phyloP scores from a whole-genome alignment of 164 flowering plant species.

The Warburgia ugandensis region DNA sequence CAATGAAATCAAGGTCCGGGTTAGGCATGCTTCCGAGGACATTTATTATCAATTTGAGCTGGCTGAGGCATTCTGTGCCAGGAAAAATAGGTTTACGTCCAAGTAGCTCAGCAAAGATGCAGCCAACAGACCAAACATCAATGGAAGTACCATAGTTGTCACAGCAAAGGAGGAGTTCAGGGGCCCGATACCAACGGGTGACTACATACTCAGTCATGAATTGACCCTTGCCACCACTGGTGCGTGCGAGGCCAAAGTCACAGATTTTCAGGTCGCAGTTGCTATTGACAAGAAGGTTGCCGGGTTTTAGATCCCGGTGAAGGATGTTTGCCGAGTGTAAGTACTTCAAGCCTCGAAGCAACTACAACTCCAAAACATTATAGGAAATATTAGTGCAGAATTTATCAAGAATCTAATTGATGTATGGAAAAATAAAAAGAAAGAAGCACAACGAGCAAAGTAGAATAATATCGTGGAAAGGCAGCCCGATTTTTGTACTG shows the following conservation, averaged over 20 bases:
- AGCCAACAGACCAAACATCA: slow-evolving; percentile 97
- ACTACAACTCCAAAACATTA: slow-evolving; percentile 27
- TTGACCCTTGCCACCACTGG: slow-evolving; percentile 65
- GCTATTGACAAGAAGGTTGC: slow-evolving; percentile 82
- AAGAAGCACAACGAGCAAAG: no score
- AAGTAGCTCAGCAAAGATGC: slow-evolving; percentile 88
- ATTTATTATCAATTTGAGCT: slow-evolving; percentile 74
- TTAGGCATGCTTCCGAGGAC: slow-evolving; percentile 78
- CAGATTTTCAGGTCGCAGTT: slow-evolving; percentile 92
- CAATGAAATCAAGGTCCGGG: slow-evolving; percentile 66
- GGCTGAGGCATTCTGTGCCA: slow-evolving; percentile 86
- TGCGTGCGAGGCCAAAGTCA: slow-evolving; percentile 91
- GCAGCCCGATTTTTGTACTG: no score
- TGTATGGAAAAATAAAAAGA: no score
- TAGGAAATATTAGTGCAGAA: no score
- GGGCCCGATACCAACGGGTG: slow-evolving; percentile 96
- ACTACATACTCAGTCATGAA: slow-evolving; percentile 98
- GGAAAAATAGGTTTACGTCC: slow-evolving; percentile 88
- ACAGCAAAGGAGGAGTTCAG: slow-evolving; percentile 90
- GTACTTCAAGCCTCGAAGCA: slow-evolving; percentile 84
- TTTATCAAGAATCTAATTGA: background rate
- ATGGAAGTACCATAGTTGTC: slow-evolving; percentile 91
- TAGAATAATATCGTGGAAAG: no score
- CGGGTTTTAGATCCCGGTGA: slow-evolving; percentile 93
- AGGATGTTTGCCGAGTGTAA: slow-evolving; percentile 94